phyloP scores from a whole-genome alignment of 441 rosid genomes.

The Populus trichocarpa region DNA sequence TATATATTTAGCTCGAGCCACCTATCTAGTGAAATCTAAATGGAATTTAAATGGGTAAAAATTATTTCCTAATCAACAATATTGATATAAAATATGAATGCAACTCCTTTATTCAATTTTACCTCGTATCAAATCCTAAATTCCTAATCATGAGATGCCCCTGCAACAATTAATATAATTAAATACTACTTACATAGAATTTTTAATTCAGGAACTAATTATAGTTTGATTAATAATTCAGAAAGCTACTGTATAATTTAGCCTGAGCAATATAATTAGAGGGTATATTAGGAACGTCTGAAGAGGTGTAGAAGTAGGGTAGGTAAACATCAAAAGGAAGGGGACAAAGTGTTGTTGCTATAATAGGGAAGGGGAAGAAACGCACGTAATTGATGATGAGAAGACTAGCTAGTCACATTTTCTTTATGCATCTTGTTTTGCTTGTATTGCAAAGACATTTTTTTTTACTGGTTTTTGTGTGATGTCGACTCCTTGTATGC shows the following conservation, averaged over 20 bases:
- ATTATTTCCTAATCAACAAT: no score
- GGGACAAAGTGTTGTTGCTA: slow-evolving; percentile 3
- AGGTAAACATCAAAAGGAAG: slow-evolving; percentile 13
- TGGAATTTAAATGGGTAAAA: no score
- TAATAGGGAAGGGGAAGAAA: not conserved
- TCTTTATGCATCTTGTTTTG: slow-evolving; percentile 17
- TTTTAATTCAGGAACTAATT: no score
- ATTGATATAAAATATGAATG: no score
- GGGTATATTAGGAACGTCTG: not conserved
- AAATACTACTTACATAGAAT: no score
- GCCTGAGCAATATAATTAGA: not conserved
- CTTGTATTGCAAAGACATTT: slow-evolving; percentile 9
- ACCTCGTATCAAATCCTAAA: no score
- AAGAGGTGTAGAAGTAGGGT: not conserved
- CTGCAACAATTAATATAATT: no score
- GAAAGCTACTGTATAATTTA: not conserved
- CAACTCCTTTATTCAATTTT: no score
- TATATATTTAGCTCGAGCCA: no score
- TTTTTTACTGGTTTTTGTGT: slow-evolving; percentile 17
- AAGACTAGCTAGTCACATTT: slow-evolving; percentile 9
- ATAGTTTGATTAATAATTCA: no score
- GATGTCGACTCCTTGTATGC: slow-evolving; percentile 10
- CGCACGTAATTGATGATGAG: slow-evolving; percentile 22
- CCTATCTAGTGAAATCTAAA: no score
- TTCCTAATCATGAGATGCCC: no score